Conservation (phyloP, 306 rosid genomes). For the Arachis stenosperma region DNA sequence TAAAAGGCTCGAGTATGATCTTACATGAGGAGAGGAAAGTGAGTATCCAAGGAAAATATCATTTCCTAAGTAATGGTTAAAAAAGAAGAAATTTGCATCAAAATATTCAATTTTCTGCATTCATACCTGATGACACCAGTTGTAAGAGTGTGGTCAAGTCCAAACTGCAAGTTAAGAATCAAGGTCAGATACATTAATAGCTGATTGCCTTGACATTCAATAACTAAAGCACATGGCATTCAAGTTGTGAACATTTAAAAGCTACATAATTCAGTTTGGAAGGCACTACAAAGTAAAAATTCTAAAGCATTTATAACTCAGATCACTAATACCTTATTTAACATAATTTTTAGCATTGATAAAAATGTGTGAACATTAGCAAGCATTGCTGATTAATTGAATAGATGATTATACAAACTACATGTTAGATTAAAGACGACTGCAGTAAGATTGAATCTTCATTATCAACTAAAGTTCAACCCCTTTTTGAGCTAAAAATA, state of each 20-base stretch:
- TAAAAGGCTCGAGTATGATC: conserved; percentile 2
- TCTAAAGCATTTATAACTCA: not conserved
- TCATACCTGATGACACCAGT: conserved; percentile 92
- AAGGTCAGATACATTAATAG: conserved; percentile 10
- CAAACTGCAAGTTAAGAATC: conserved; percentile 71
- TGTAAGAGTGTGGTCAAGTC: conserved; percentile 97
- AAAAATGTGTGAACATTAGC: not conserved
- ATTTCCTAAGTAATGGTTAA: conserved; percentile 1
- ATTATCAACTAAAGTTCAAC: not conserved
- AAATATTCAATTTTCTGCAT: conserved; percentile 26
- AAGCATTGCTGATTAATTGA: conserved; percentile 16
- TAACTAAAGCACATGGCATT: conserved; percentile 27
- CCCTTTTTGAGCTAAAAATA: conserved; percentile 3
- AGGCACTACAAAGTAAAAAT: conserved; percentile 33
- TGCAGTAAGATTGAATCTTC: not conserved
- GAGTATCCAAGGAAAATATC: conserved; percentile 11
- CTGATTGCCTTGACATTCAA: conserved; percentile 21
- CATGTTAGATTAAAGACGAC: not conserved
- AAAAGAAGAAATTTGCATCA: not conserved
- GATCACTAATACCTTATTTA: not conserved
- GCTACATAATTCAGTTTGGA: conserved; percentile 7
- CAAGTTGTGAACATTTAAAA: not conserved
- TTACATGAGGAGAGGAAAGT: conserved; percentile 26
- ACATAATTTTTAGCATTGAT: not conserved
- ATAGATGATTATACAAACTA: conserved; percentile 8